Evolutionary conservation across 2,329 filamentous ascomycete genomes (phyloP), one percentile per base, ranked within the genome.

Genomic region (Aaosphaeria pasadenensis): DNA sequence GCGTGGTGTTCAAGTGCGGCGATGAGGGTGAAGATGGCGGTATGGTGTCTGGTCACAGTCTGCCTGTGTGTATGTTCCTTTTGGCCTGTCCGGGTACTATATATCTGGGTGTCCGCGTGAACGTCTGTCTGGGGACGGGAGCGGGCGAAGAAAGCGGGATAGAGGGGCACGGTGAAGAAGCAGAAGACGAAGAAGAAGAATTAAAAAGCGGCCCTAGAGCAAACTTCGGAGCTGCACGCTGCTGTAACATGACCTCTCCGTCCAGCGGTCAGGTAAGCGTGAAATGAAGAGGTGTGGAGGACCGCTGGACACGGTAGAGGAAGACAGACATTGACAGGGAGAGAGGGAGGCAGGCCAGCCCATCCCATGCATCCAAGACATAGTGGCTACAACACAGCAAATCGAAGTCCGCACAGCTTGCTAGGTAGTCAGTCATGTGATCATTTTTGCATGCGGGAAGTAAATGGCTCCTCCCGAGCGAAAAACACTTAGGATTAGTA

Each of bases 221-320:
- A 58, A 57, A 58, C 9, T 24, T 24, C 48, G 47, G 52, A 47
- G 45, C 47, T 51, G 56, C 51, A 48, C 57, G 60, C 33, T 47
- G 52, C 33, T 47, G 52, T 48, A 54, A 49, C 51, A 69, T 67
- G 60, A 61, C 62, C 62, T 59, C 50, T 59, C 33, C n/a, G 11
- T 45, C 53, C 57, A 63, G 63, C 57, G 51, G 65, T 65, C 63
- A 66, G 65, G 33, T 58, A 60, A 63, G 60, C 59, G 61, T 67
- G 54, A n/a, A 43, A 57, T 64, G 63, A 60, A 65, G 60, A 59
- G 58, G 62, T 60, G 56, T 53, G 62, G 56, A 59, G 33, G 4
- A 36, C 33, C 50, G 56, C 50, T 59, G 63, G 63, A 59, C 60
- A 62, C 59, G 55, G 46, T 46, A 40, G 39, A 40, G 39, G 24